These are phyloP conservation scores for Phytopythium aichiense DNA, from an alignment of 352 stramenopile species.

Conservation along the genomic window DNA sequence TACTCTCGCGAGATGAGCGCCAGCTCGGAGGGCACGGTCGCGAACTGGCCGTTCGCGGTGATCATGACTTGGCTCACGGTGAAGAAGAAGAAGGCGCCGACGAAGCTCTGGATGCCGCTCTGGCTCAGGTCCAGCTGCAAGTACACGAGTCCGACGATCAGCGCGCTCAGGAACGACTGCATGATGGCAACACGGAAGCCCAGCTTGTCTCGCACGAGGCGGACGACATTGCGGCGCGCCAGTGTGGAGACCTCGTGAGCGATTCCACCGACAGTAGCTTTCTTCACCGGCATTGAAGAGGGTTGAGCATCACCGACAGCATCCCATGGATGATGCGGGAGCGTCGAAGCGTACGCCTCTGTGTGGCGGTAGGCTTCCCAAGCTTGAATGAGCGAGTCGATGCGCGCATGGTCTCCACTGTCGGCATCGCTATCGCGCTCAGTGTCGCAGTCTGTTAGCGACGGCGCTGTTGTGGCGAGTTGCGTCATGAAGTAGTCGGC, in stretches of 20 bases:
- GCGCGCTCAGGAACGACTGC: slow-evolving; percentile 16
- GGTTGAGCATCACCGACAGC: neutral
- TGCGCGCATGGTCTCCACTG: slow-evolving; percentile 13
- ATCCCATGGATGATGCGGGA: neutral
- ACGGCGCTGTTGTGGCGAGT: slow-evolving; percentile 17
- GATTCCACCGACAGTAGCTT: slow-evolving; percentile 1
- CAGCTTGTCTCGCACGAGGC: slow-evolving; percentile 28
- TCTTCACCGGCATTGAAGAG: neutral
- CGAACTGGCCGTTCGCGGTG: slow-evolving; percentile 19
- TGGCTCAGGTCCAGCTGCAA: slow-evolving; percentile 20
- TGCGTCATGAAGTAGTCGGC: slow-evolving; percentile 53
- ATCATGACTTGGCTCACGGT: slow-evolving; percentile 33
- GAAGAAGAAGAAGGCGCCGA: slow-evolving; percentile 29
- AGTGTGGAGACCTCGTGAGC: slow-evolving; percentile 17
- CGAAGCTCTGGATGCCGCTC: slow-evolving; percentile 22
- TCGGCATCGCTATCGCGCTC: slow-evolving; percentile 24
- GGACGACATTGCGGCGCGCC: slow-evolving; percentile 20
- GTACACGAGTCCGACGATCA: slow-evolving; percentile 29
- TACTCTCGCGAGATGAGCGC: slow-evolving; percentile 24
- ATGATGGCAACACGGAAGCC: slow-evolving; percentile 16
- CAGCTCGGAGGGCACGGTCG: slow-evolving; percentile 18
- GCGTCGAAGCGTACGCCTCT: neutral
- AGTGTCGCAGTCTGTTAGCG: slow-evolving; percentile 5
- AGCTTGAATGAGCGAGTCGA: slow-evolving; percentile 16
- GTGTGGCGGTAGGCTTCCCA: slow-evolving; percentile 14